phyloP scores from a whole-genome alignment of 2,329 filamentous ascomycete species.

The Pseudodiploospora longispora region DNA sequence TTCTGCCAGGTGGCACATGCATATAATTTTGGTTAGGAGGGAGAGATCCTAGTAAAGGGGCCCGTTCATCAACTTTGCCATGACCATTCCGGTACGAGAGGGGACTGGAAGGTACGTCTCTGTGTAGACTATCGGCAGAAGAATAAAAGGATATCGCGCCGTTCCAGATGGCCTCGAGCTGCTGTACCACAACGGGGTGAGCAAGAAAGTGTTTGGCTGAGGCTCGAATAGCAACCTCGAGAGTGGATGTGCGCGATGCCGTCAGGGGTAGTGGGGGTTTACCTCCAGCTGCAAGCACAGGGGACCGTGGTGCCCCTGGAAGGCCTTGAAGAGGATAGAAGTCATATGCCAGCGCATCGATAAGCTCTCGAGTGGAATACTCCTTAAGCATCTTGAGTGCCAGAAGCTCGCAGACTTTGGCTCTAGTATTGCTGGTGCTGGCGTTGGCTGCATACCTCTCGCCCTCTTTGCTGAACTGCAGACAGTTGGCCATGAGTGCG shows the following conservation, averaged over 20 bases:
- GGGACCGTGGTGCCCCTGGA: slow-evolving; percentile 32
- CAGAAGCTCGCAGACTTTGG: slow-evolving; percentile 82
- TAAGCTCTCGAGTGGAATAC: slow-evolving; percentile 80
- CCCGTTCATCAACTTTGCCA: slow-evolving; percentile 35
- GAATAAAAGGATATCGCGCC: slow-evolving; percentile 93
- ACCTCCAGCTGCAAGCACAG: slow-evolving; percentile 26
- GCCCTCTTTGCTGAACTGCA: slow-evolving; percentile 86
- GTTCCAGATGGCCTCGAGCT: slow-evolving; percentile 95
- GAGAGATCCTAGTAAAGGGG: slow-evolving; percentile 40
- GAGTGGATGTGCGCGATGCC: slow-evolving; percentile 73
- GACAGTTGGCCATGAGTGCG: slow-evolving; percentile 83
- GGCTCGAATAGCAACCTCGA: slow-evolving; percentile 87
- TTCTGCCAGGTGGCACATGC: slow-evolving; percentile 42
- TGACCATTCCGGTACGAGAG: slow-evolving; percentile 16
- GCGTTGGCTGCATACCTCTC: slow-evolving; percentile 76
- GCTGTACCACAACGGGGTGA: slow-evolving; percentile 84
- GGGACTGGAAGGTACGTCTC: slow-evolving; percentile 31
- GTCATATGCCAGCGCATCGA: slow-evolving; percentile 90
- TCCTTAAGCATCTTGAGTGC: slow-evolving; percentile 87
- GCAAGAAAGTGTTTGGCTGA: slow-evolving; percentile 89
- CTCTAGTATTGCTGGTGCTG: slow-evolving; percentile 74
- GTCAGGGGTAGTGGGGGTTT: slow-evolving; percentile 42
- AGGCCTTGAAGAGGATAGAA: slow-evolving; percentile 88
- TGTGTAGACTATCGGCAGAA: slow-evolving; percentile 75
- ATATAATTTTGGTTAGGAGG: slow-evolving; percentile 22